phyloP scores from a whole-genome alignment of 2,329 filamentous ascomycete species.

The Alternaria ethzedia region DNA sequence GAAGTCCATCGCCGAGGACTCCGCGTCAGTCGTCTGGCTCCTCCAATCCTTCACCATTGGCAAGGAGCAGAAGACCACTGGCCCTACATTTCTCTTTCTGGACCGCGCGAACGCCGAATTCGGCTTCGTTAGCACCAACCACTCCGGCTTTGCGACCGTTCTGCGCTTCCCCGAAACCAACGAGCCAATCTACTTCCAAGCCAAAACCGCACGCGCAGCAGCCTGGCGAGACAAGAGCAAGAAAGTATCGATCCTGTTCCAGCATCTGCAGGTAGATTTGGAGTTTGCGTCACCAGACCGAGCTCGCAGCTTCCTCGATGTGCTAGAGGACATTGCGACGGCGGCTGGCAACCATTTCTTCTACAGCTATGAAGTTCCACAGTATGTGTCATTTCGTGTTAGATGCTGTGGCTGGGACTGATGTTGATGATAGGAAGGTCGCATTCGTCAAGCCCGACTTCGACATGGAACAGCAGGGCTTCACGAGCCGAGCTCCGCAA shows the following conservation, averaged over 20 bases:
- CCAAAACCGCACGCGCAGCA: slow-evolving; percentile 12
- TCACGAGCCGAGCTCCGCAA: neutral
- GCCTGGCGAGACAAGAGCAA: slow-evolving; percentile 16
- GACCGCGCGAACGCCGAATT: slow-evolving; percentile 26
- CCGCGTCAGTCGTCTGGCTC: slow-evolving; percentile 4
- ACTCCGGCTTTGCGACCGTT: too few relatives aligned
- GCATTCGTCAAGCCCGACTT: slow-evolving; percentile 7
- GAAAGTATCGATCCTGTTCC: slow-evolving; percentile 23
- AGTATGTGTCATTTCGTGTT: fast-evolving
- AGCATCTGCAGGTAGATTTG: slow-evolving; percentile 23
- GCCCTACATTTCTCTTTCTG: slow-evolving; percentile 2
- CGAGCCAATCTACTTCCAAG: slow-evolving; percentile 24
- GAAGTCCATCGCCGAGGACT: fast-evolving
- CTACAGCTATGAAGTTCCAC: slow-evolving; percentile 14
- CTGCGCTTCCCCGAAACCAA: slow-evolving; percentile 14
- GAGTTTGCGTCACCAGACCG: slow-evolving; percentile 9
- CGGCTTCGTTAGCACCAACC: too few relatives aligned
- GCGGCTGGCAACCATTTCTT: slow-evolving; percentile 17
- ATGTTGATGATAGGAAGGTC: neutral
- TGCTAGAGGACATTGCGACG: slow-evolving; percentile 10
- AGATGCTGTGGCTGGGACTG: fast-evolving
- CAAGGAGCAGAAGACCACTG: slow-evolving; percentile 10
- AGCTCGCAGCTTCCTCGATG: slow-evolving; percentile 16
- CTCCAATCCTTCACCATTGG: slow-evolving; percentile 13
- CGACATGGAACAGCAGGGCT: slow-evolving; percentile 18